Base-by-base conservation (phyloP, 1,284 basidiomycete species). In the Tausonia pullulans region DNA sequence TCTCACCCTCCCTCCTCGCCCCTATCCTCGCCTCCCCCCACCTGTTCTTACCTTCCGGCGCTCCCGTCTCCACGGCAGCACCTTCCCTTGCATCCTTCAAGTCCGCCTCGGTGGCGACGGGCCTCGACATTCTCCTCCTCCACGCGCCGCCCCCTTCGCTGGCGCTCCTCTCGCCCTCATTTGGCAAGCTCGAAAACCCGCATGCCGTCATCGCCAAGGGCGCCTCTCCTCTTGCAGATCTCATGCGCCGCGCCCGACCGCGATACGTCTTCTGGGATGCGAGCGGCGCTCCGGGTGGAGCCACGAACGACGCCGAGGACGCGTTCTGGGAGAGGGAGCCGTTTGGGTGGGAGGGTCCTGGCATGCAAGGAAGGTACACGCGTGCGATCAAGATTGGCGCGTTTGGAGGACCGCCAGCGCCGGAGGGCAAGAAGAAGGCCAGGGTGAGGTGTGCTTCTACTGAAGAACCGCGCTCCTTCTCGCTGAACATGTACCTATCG, bases 291-390 rank as follows among this genome's bases (percentile, higher is more conserved):
- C 14, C 11, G 51, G 7, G 9, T 4, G 3, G 39, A 4, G 27
- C 39, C 54, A 11, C 4, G 5, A 55, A 69, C 4, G 45, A 81
- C 80, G 13, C 80, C 84, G 0, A 79, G 79, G 67, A 61, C n/a
- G 75, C 73, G 0, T 97, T 93, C 74, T 96, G 92, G 91, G 93
- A 97, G 74, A 79, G 92, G 62, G 91, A 95, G 69, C 92, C 93
- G 3, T 93, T 85, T 72, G 75, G 82, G 5, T 96, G 92, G 92
- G 81, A 84, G 46, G 85, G 85, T 48, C 83, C 85, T 39, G 55
- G 60, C 54, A 4, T 16, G 49, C 84, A 73, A 58, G 82, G 68
- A 80, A 87, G 65, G 76, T 88, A 54, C 69, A 84, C 86, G 48
- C 80, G 91, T 49, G 90, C 90, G 69, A 82, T 96, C 61, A 86